Evolutionary conservation across 768 basidiomycete genomes (phyloP).

Genomic region (Pisolithus marmoratus): DNA sequence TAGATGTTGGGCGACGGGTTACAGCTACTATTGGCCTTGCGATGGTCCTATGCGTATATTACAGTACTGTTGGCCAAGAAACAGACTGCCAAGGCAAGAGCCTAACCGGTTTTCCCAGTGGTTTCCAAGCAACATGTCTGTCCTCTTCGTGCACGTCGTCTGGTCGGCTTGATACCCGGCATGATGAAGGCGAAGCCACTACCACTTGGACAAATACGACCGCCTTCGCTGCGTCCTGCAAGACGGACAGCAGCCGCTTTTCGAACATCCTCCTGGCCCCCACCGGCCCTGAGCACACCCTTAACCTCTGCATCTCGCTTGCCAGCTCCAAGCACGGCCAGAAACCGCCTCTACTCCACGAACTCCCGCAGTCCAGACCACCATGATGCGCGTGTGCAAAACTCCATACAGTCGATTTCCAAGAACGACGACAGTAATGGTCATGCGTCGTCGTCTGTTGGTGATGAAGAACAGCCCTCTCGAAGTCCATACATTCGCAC

Average conservation of each 20-base stretch:
- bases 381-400: neutral
- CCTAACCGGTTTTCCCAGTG: neutral
- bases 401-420: neutral
- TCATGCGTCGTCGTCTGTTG: conserved; percentile 10
- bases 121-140: neutral
- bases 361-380: neutral
- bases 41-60: neutral
- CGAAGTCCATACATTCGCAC: conserved; percentile 2
- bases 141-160: neutral
- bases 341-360: conserved; percentile 6
- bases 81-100: neutral
- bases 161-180: no score
- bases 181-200: neutral
- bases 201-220: neutral
- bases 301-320: conserved; percentile 1
- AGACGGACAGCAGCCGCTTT: neutral
- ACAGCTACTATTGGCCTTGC: no score
- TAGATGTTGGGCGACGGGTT: no score
- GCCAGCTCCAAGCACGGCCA: conserved; percentile 2
- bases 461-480: conserved; percentile 3
- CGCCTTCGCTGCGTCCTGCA: neutral
- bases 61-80: neutral
- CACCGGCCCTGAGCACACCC: neutral
- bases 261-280: neutral
- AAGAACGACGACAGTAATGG: neutral